A percentile compares a stretch with the other conserved stretches of the same genome.
These are phyloP conservation scores for Excoecaria agallocha DNA, from an alignment of 345 rosid genomes.

Conservation along the genomic window DNA sequence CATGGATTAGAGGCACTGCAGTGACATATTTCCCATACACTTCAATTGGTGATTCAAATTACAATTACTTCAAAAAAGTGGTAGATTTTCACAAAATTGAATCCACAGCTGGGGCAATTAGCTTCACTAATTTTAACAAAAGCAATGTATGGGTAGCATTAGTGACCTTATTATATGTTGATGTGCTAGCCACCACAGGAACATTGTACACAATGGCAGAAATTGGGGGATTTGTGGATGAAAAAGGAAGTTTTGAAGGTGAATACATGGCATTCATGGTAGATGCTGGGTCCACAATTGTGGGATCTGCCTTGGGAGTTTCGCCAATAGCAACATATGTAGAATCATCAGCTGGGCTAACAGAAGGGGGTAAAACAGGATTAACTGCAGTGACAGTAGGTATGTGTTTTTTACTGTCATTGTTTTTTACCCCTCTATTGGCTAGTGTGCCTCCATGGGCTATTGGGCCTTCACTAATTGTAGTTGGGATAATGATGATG, in stretches of 20 bases:
- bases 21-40: constrained; percentile 67
- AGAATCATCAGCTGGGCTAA: constrained; percentile 82
- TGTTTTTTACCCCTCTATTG: constrained; percentile 68
- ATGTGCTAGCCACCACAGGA: constrained; percentile 70
- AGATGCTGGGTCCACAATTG: constrained; percentile 71
- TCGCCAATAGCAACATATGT: constrained; percentile 61
- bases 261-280: constrained; percentile 75
- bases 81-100: constrained; percentile 69
- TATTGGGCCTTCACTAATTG: constrained; percentile 73
- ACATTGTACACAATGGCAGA: constrained; percentile 81
- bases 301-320: constrained; percentile 68
- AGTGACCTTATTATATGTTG: constrained; percentile 60
- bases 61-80: constrained; percentile 58
- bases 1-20: constrained; percentile 79
- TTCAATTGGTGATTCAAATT: constrained; percentile 54
- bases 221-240: constrained; percentile 62
- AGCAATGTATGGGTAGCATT: constrained; percentile 74
- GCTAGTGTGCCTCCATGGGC: constrained; percentile 91
- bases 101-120: constrained; percentile 68
- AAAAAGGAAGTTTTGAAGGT: constrained; percentile 68
- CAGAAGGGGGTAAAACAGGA: constrained; percentile 92
- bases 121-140: constrained; percentile 53
- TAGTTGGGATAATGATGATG: constrained; percentile 92
- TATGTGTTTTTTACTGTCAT: constrained; percentile 50
- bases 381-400: constrained; percentile 68